Base-by-base conservation (phyloP, 148 eudicot genomes). In the Nepenthes gracilis region DNA sequence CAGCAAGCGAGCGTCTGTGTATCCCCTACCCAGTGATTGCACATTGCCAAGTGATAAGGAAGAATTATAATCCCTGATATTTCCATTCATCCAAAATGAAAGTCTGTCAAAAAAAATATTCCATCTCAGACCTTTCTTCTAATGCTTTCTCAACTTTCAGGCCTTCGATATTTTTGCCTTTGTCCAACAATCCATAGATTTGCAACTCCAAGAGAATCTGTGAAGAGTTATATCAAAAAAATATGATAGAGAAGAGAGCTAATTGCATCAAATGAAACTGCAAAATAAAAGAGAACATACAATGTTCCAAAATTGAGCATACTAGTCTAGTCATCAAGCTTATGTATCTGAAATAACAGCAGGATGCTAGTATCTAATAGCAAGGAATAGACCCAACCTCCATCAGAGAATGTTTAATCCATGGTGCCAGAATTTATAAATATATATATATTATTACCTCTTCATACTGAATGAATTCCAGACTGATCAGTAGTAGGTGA, bases 201-300 rank as follows among this genome's bases (percentile, higher is more conserved):
- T 83, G 81, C 74, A 85, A 66, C 64, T 81, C 89, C 74, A 87
- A 71, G 43, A 38, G 59, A 55, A 83, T 72, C 97, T 91, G 67
- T 38, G 72, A 36, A 55, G 9, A n/a, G 23, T 23, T 23, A 40
- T 10, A 14, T 51, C 2, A 35, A 12, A 40, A 50, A 10, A 61
- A 54, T 2, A 35, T 4, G 54, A 14, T 13, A n/a, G 49, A 23
- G 23, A n/a, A 59, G 34, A 35, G 36, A 52, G 55, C n/a, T 5
- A 52, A 52, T n/a, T 13, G 32, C 14, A 14, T 40, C 45, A 40
- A 40, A 40, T 40, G 45, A 40, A 52, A 52, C 6, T 52, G 5
- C 47, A 60, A 51, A 62, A 9, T 38, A 47, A 45, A 54, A n/a
- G 33, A 57, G 43, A 58, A 57, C 50, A 40, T 8, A 40, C 45